Conservation (phyloP, 2,329 filamentous ascomycete species). For the Xylariaceae sp. region DNA sequence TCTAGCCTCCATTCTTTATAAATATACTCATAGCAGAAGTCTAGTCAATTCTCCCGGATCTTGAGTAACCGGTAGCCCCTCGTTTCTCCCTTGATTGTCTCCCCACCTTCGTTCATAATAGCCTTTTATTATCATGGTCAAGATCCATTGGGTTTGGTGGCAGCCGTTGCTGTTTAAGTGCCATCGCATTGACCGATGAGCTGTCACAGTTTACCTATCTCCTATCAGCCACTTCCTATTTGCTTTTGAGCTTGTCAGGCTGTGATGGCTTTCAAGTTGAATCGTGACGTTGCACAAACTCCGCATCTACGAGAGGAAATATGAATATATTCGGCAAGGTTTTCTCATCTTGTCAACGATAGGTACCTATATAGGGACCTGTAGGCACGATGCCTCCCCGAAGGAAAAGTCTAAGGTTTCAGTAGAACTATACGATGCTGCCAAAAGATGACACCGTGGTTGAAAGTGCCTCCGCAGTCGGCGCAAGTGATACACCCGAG, state of each 20-base stretch:
- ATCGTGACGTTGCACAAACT: conserved; percentile 2
- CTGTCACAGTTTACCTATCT: background rate
- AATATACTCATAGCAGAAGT: background rate
- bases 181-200: background rate
- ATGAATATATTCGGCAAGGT: background rate
- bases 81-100: background rate
- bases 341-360: no score
- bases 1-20: background rate
- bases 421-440: conserved; percentile 26
- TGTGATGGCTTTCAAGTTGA: no score
- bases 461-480: background rate
- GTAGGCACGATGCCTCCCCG: background rate
- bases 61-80: background rate
- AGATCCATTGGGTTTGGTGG: background rate
- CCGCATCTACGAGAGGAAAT: background rate
- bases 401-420: background rate
- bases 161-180: background rate
- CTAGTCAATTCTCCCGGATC: background rate
- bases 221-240: no score
- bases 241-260: no score
- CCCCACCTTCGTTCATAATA: background rate
- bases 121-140: background rate
- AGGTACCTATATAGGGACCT: background rate
- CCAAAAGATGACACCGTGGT: conserved; percentile 17
- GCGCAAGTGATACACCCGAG: background rate